Conservation (phyloP, 2,329 filamentous ascomycete species). For the Byssochlamys sp. region DNA sequence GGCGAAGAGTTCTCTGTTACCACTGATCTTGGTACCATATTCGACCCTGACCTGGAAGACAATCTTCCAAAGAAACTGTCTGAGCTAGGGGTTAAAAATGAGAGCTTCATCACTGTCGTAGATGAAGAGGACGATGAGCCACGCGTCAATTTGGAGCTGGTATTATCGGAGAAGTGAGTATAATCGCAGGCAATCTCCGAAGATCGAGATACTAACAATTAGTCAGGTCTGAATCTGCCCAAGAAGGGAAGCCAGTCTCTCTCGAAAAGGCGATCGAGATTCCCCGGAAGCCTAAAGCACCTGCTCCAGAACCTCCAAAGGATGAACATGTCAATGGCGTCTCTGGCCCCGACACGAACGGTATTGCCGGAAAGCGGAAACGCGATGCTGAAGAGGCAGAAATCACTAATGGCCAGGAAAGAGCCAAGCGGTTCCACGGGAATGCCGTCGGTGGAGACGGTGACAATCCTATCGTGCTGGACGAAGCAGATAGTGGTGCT, state of each 20-base stretch:
- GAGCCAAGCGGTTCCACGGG: slow-evolving; percentile 30
- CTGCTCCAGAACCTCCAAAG: slow-evolving; percentile 19
- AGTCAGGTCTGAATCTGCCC: slow-evolving; percentile 18
- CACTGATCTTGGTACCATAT: slow-evolving; percentile 67
- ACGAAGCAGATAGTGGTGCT: slow-evolving; percentile 46
- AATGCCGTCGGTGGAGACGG: slow-evolving; percentile 33
- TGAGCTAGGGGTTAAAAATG: slow-evolving; percentile 64
- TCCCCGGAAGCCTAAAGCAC: slow-evolving; percentile 36
- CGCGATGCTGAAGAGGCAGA: slow-evolving; percentile 35
- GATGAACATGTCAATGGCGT: slow-evolving; percentile 21
- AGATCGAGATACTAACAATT: slow-evolving; percentile 7
- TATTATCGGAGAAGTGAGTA: slow-evolving; percentile 27
- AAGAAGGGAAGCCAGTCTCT: slow-evolving; percentile 33
- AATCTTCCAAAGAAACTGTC: slow-evolving; percentile 70
- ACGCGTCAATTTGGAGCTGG: slow-evolving; percentile 70
- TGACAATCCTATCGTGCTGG: slow-evolving; percentile 34
- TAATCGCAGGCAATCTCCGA: not conserved
- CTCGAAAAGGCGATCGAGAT: slow-evolving; percentile 36
- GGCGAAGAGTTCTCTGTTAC: slow-evolving; percentile 71
- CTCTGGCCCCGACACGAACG: slow-evolving; percentile 4
- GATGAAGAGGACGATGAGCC: slow-evolving; percentile 61
- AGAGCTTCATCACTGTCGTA: slow-evolving; percentile 72
- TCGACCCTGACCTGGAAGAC: slow-evolving; percentile 80
- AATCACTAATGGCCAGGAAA: slow-evolving; percentile 28
- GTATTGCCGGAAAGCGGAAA: slow-evolving; percentile 34